These are phyloP conservation scores for Pseudognaphalium luteoalbum DNA, from an alignment of 129 eudicot species.

Conservation along the genomic window DNA sequence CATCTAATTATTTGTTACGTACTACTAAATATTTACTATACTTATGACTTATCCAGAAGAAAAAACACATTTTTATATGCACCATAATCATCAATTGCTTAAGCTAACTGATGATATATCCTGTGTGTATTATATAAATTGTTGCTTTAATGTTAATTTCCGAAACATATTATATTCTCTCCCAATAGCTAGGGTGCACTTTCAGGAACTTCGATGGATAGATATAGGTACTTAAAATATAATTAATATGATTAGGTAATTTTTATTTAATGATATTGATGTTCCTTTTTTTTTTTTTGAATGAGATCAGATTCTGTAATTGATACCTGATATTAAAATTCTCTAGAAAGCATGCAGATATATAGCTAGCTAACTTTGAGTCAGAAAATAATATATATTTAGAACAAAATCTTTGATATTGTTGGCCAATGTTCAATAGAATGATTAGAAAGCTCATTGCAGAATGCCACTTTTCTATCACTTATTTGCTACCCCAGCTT, in stretches of 20 bases:
- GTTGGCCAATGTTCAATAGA: conserved; percentile 23
- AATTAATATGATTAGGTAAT: no score
- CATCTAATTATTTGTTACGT: no score
- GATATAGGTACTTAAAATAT: no score
- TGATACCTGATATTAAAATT: conserved; percentile 21
- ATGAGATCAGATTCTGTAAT: conserved; percentile 30
- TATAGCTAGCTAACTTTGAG: conserved; percentile 16
- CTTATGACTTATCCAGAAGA: no score
- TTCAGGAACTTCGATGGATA: neutral
- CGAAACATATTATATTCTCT: no score
- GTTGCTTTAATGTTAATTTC: no score
- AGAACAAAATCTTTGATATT: conserved; percentile 32
- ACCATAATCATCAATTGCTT: no score
- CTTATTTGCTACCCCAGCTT: conserved; percentile 34
- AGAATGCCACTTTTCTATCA: conserved; percentile 34
- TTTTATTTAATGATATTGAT: no score
- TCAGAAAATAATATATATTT: conserved; percentile 30
- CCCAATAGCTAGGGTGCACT: neutral
- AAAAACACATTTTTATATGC: no score
- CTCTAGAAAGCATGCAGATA: conserved; percentile 30
- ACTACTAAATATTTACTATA: no score
- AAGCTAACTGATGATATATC: no score
- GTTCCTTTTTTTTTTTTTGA: conserved; percentile 12
- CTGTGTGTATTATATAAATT: no score
- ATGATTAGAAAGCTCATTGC: conserved; percentile 17